Conservation (phyloP, 2,329 filamentous ascomycete species). For the Penicillium expansum region DNA sequence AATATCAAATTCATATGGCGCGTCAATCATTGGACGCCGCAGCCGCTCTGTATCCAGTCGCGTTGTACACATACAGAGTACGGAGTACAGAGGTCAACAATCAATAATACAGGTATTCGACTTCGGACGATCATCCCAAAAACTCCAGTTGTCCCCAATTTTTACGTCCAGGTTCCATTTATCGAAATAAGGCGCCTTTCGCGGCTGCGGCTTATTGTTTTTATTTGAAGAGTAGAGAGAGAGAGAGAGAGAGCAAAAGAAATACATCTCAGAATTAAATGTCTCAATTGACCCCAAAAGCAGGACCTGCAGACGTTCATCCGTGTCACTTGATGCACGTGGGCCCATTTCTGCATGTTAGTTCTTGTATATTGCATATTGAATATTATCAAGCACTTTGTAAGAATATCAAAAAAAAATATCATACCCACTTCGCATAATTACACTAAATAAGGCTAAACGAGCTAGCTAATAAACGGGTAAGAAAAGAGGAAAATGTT, state of each 20-base stretch:
- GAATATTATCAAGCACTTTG: neutral
- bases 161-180: too few species aligned
- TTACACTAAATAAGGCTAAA: neutral
- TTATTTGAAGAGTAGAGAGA: neutral
- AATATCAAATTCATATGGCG: constrained; percentile 24
- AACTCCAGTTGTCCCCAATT: neutral
- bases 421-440: neutral
- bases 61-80: constrained; percentile 7
- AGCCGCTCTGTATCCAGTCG: constrained; percentile 21
- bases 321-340: constrained; percentile 8
- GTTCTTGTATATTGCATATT: neutral
- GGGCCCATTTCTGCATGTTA: constrained; percentile 7
- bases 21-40: constrained; percentile 25
- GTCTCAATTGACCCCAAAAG: neutral
- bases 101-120: constrained; percentile 3
- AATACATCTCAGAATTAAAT: neutral
- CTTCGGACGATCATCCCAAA: constrained; percentile 20
- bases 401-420: neutral
- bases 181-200: constrained; percentile 11
- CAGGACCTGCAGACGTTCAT: constrained; percentile 5
- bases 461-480: neutral
- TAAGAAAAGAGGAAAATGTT: neutral
- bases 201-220: constrained; percentile 17
- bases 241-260: neutral
- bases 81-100: neutral